phyloP scores from a whole-genome alignment of 306 rosid genomes.

The Ormosia semicastrata region DNA sequence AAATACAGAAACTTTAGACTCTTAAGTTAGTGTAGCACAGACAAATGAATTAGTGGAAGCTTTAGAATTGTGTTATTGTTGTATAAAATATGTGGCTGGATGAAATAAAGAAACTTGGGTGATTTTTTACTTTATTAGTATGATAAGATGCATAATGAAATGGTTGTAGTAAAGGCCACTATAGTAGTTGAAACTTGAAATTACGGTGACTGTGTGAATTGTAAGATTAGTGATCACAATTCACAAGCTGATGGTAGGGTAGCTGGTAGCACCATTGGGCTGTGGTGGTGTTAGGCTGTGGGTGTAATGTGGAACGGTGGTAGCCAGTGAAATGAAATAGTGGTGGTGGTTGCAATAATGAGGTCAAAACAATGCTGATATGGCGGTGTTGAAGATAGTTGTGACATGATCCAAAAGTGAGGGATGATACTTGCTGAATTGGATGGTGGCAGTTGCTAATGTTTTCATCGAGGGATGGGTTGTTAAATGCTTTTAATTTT shows the following conservation, averaged over 20 bases:
- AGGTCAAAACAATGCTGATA: neutral
- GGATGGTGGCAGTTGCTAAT: neutral
- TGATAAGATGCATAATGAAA: neutral
- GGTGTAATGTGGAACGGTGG: slow-evolving; percentile 15
- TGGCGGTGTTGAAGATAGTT: neutral
- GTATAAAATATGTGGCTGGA: neutral
- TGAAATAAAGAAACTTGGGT: neutral
- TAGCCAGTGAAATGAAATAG: neutral
- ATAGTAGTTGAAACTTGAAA: neutral
- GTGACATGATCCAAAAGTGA: neutral
- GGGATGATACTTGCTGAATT: neutral
- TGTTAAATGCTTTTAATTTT: neutral
- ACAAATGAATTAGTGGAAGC: slow-evolving; percentile 8
- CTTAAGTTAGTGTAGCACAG: neutral
- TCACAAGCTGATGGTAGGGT: neutral
- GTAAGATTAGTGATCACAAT: neutral
- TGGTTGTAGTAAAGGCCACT: neutral
- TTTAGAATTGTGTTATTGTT: neutral
- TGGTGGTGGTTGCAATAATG: neutral
- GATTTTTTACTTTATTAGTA: neutral
- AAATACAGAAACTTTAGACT: neutral
- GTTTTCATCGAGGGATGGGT: neutral
- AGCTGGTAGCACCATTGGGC: neutral
- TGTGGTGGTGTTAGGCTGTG: neutral
- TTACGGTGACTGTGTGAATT: neutral